phyloP scores from a whole-genome alignment of 257 asterid species.

The Mentha longifolia region DNA sequence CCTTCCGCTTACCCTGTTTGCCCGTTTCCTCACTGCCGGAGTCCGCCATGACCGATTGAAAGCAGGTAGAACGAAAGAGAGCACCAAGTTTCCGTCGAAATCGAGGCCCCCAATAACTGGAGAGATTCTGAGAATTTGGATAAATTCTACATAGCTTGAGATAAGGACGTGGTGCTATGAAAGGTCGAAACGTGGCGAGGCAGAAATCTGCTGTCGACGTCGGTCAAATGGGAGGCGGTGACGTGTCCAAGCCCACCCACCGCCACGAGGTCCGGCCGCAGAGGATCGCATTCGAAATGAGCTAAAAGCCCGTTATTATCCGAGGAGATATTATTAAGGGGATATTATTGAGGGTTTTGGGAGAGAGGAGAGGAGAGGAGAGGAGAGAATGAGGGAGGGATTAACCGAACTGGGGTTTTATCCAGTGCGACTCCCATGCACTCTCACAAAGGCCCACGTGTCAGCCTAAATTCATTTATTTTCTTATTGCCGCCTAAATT shows the following conservation, averaged over 20 bases:
- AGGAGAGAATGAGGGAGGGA: too few relatives aligned
- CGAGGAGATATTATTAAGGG: too few relatives aligned
- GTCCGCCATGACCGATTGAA: constrained; percentile 19
- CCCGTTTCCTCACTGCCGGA: background rate
- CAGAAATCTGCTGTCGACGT: constrained; percentile 9
- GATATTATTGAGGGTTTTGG: too few relatives aligned
- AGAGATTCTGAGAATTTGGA: background rate
- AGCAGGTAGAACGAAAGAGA: background rate
- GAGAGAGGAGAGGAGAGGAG: too few relatives aligned
- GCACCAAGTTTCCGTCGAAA: background rate
- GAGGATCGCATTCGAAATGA: background rate
- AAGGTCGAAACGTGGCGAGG: constrained; percentile 6
- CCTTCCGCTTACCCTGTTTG: constrained; percentile 14
- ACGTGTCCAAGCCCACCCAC: background rate
- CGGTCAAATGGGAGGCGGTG: background rate
- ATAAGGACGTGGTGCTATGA: background rate
- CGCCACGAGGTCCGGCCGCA: background rate
- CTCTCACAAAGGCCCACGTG: constrained; percentile 3
- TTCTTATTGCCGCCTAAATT: too few relatives aligned
- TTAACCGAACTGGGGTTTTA: background rate
- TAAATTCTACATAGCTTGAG: background rate
- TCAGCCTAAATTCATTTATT: background rate
- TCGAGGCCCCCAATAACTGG: background rate
- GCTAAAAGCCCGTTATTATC: too few relatives aligned
- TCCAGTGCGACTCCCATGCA: background rate